Evolutionary conservation across 768 basidiomycete species (phyloP), one percentile per base, ranked within the genome.

Genomic region (Tricholoma furcatifolium): DNA sequence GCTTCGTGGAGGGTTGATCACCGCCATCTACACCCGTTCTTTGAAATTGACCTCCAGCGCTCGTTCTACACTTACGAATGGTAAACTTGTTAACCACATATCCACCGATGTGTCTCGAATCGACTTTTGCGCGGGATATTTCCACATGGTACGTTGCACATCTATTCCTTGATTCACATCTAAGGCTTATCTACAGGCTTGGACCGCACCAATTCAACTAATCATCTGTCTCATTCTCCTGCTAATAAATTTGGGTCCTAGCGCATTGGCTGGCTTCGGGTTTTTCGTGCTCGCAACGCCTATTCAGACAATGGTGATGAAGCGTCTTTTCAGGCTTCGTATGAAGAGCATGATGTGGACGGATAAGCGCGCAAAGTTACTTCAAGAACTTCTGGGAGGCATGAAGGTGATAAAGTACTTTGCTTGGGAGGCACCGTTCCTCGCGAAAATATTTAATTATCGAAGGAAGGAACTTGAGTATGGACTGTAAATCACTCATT

Each of bases 341-440:
- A 73, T 75, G 53, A 88, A 85, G 64, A 82, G 84, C 47, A 94
- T 95, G 91, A 66, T 69, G 1, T 96, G 88, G 88, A 97, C 88
- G 5, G 95, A 98, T 64, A 90, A 88, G 64, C 83, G 95, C 9
- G 88, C 89, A 12, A 93, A 92, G 63, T 70, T 94, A 4, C 78
- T 97, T 10, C 93, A 95, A 65, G 95, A 98, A 65, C 76, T 98
- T 1, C 70, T 97, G 0, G 84, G 86, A 12, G 90, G 91, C 1
- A 94, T 97, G 83, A 87, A 91, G 58, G 81, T 96, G 55, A 89
- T 97, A 77, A 97, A 97, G 68, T 86, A 87, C 66, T 95, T 95
- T 67, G 85, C 88, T 5, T 94, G 91, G 91, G 91, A 93, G 62
- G 61, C 69, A 1, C 91, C 94, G 0, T 95, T 92, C 67, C 75